Conservation (phyloP, 345 rosid genomes). For the Arabis hirsuta region DNA sequence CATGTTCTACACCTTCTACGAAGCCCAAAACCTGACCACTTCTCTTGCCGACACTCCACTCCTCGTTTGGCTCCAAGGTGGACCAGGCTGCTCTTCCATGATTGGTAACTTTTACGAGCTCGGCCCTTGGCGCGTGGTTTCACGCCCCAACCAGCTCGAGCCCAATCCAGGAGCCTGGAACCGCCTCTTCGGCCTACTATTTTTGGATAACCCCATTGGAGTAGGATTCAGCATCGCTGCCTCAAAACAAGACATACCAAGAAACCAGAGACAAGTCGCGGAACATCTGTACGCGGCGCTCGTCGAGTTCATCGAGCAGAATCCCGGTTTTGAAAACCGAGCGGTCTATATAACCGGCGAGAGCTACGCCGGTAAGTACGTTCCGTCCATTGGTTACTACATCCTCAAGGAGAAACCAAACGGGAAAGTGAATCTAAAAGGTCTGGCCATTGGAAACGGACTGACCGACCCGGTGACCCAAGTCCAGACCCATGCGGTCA, state of each 20-base stretch:
- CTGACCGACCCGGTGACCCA: conserved; percentile 72
- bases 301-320: conserved; percentile 50
- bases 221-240: conserved; percentile 82
- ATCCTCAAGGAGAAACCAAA: conserved; percentile 55
- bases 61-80: conserved; percentile 89
- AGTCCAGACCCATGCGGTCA: conserved; percentile 58
- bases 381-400: conserved; percentile 77
- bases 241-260: conserved; percentile 59
- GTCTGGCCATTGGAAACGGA: conserved; percentile 84
- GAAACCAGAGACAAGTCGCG: conserved; percentile 59
- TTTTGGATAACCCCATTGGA: conserved; percentile 85
- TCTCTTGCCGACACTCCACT: conserved; percentile 64
- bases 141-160: conserved; percentile 46
- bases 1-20: conserved; percentile 79
- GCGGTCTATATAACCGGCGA: conserved; percentile 75
- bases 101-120: conserved; percentile 79
- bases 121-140: conserved; percentile 71
- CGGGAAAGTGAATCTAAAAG: conserved; percentile 56
- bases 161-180: conserved; percentile 80
- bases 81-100: conserved; percentile 98
- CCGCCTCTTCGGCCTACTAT: conserved; percentile 72
- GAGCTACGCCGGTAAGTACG: conserved; percentile 86
- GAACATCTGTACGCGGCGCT: conserved; percentile 70
- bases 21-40: conserved; percentile 60
- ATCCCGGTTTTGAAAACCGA: conserved; percentile 52